Evolutionary conservation across 805 yeast genomes (phyloP), one percentile per base, ranked within the genome.

Genomic region (Zygosaccharomyces siamensis): DNA sequence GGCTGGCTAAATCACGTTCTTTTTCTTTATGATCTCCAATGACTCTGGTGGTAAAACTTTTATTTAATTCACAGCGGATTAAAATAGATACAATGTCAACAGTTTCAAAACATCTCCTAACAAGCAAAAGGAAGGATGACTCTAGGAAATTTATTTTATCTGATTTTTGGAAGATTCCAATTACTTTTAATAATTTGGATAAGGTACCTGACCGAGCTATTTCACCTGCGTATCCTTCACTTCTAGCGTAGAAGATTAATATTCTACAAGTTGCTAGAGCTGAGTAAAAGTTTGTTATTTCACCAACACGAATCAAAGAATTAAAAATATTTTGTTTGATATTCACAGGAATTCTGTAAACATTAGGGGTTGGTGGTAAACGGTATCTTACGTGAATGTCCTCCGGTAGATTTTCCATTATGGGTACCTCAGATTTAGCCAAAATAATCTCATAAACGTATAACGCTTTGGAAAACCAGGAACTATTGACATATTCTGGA

Each of bases 81-180:
- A 77, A 67, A 7, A 69, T 68, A 26, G 72, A 69, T 4, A 88
- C 68, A 10, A 78, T 67, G 0, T 72, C 74, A 0, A 69, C 62
- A 2, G 80, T 76, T 63, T 89, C 97, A 62, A 83, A 80, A 49
- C 89, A 82, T 39, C 85, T 72, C 61, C 96, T 76, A 1, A 83
- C 63, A 30, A 89, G 68, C 10, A 79, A 69, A 0, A 80, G 71
- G 18, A 82, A 70, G 1, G 79, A 63, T 5, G 74, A 68, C 50
- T 80, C 81, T 1, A 81, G 49, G 50, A 66, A 64, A 38, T 68
- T 68, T 2, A 71, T 66, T 40, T 65, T 68, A 14, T 72, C 72
- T 5, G 73, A 65, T 39, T 63, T 66, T 48, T 67, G 70, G 37
- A 52, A 57, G 4, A 57, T 49, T 5, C 72, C 70, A 32, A 81